Evolutionary conservation across 345 rosid species (phyloP), one percentile per base, ranked within the genome.

Genomic region (Geranium rotundifolium): DNA sequence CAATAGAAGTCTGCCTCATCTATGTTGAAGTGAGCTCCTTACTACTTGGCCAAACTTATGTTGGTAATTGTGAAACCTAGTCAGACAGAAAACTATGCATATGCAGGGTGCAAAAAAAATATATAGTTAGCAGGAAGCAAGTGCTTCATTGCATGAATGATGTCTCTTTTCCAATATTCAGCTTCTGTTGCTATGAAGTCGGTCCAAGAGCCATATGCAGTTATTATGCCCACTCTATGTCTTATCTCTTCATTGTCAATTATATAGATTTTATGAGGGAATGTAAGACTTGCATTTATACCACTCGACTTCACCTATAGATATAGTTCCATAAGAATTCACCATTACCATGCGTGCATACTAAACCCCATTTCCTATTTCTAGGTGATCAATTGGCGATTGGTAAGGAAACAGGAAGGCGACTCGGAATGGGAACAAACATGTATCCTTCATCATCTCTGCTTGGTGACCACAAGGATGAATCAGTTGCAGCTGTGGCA

Each of bases 401-500:
- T 58, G 98, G 75, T 52, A 88, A 91, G 76, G 98, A 91, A 71
- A 89, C 98, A 15, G 96, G 96, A 29, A 91, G 98, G 67, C 77
- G 98, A 39, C 98, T 91, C 57, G 98, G 98, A 65, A 91, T 91
- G 98, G 98, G 98, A 23, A 81, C 92, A 64, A 91, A 91, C 75
- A 89, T 91, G 96, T 89, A 91, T 64, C 98, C 95, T 23, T 89
- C 98, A 56, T 77, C 95, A 29, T 84, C 95, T 72, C 82, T 91
- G 74, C 87, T 90, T 5, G 89, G 95, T 19, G 85, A 84, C 31
- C 67, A 73, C 66, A 90, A 84, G 76, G 79, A 79, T 61, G 69
- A 63, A 10, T 69, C 63, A 62, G 46, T 89, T 65, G 81, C 75
- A 50, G 75, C 71, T 59, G 60, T 86, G 15, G 83, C 89, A 31